Base-by-base conservation (phyloP, 1,284 basidiomycete species). In the Pisolithus thermaeus region DNA sequence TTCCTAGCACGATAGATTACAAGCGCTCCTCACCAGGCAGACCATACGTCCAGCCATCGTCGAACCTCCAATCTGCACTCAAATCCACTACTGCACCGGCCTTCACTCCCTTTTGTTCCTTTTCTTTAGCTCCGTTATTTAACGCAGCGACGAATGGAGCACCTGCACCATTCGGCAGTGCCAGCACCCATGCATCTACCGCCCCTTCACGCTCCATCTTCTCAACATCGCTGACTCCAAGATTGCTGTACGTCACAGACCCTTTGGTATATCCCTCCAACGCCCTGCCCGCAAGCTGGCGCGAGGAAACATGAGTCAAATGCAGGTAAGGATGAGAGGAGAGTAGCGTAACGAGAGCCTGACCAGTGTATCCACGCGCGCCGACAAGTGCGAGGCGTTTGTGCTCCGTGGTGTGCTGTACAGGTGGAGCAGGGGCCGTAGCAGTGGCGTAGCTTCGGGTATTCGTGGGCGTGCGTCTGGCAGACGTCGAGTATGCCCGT, bases 91-190 rank as follows among this genome's bases (percentile, higher is more conserved):
- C 77, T 38, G 90, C 91, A 63, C 84, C 89, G 40, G 73, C 65
- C 65, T 78, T 81, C 43, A 69, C 74, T 55, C 78, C 74, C 7
- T 18, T 30, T 52, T 56, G 63, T 52, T 59, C 66, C 52, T 77
- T 75, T 66, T 81, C 81, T 57, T 70, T 75, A 12, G 87, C 80
- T 2, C 84, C 84, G 32, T 76, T 75, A 63, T 97, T 92, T 47
- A 99, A 76, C 12, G 96, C 97, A 65, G 97, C 94, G 18, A 99
- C 94, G 64, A 97, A 99, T 0, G 95, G 94, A 73, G 96, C 96
- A 76, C 92, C 92, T 27, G 95, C 82, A 16, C 96, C 97, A 63
- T 99, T 99, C 30, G 96, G 96, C 41, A 99, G 80, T 1, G 96
- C 96, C 92, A 97, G 96, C 53, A 99, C 83, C 92, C 94, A 97